These are phyloP conservation scores for Kodamaea nitidulidarum DNA, from an alignment of 805 yeast genomes.

Conservation along the genomic window DNA sequence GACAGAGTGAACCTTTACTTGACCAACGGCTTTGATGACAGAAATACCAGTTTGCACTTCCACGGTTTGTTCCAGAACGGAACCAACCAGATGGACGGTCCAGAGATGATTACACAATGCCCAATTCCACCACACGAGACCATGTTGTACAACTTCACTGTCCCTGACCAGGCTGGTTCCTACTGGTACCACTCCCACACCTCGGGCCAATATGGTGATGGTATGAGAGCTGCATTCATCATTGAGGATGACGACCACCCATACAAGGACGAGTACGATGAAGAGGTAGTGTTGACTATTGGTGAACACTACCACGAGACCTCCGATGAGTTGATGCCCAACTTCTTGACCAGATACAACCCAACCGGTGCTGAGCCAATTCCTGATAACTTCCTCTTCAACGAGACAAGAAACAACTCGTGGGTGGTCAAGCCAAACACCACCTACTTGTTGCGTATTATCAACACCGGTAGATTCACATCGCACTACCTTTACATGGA, in stretches of 20 bases:
- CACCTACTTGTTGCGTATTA: conserved; percentile 75
- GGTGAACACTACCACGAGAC: conserved; percentile 86
- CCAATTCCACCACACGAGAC: conserved; percentile 80
- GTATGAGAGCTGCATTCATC: conserved; percentile 76
- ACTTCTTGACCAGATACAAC: conserved; percentile 68
- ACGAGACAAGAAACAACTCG: conserved; percentile 75
- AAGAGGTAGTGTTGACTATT: conserved; percentile 64
- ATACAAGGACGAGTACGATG: conserved; percentile 61
- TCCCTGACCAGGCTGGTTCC: conserved; percentile 78
- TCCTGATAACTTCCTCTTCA: conserved; percentile 75
- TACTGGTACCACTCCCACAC: conserved; percentile 98
- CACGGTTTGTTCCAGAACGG: conserved; percentile 89
- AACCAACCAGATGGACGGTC: conserved; percentile 83
- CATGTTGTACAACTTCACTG: conserved; percentile 82
- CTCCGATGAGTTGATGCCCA: conserved; percentile 46
- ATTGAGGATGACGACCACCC: conserved; percentile 69
- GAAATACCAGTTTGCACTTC: conserved; percentile 81
- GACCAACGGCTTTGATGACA: conserved; percentile 66
- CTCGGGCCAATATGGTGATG: conserved; percentile 88
- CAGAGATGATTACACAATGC: conserved; percentile 84
- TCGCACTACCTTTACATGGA: conserved; percentile 88
- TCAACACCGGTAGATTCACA: conserved; percentile 87
- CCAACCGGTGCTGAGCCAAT: conserved; percentile 99
- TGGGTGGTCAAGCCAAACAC: conserved; percentile 79
- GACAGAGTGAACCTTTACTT: conserved; percentile 72